These are phyloP conservation scores for Gaultheria prostrata DNA, from an alignment of 148 eudicot species.

Conservation along the genomic window DNA sequence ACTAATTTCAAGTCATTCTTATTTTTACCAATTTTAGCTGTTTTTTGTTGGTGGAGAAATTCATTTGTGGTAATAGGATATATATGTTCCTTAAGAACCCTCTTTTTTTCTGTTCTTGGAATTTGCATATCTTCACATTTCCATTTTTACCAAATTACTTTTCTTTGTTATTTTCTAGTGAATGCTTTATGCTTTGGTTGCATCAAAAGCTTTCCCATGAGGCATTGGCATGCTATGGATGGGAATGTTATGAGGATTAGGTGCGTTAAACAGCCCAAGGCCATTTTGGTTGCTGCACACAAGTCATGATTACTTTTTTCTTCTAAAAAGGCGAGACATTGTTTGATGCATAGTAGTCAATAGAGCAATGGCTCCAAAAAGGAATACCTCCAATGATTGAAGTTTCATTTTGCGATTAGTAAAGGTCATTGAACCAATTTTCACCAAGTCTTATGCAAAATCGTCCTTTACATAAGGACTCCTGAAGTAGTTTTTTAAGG, in stretches of 20 bases:
- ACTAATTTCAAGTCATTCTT: neutral
- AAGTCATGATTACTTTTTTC: neutral
- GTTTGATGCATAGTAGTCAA: neutral
- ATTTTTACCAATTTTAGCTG: neutral
- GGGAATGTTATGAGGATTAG: neutral
- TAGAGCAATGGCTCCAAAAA: neutral
- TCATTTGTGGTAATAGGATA: neutral
- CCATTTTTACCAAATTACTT: neutral
- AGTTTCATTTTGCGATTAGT: neutral
- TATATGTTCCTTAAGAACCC: neutral
- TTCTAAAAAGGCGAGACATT: neutral
- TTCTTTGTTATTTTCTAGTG: neutral
- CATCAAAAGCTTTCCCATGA: neutral
- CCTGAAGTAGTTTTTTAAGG: neutral
- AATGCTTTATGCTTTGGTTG: neutral
- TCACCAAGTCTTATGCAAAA: neutral
- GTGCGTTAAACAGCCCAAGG: neutral
- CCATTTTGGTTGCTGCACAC: neutral
- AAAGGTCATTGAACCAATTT: neutral
- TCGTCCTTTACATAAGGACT: neutral
- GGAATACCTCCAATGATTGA: neutral
- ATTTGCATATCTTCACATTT: neutral
- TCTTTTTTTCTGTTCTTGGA: neutral
- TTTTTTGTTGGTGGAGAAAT: neutral
- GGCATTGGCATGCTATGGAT: neutral